phyloP scores from a whole-genome alignment of 2,329 filamentous ascomycete species.

The Corinectria fuckeliana region DNA sequence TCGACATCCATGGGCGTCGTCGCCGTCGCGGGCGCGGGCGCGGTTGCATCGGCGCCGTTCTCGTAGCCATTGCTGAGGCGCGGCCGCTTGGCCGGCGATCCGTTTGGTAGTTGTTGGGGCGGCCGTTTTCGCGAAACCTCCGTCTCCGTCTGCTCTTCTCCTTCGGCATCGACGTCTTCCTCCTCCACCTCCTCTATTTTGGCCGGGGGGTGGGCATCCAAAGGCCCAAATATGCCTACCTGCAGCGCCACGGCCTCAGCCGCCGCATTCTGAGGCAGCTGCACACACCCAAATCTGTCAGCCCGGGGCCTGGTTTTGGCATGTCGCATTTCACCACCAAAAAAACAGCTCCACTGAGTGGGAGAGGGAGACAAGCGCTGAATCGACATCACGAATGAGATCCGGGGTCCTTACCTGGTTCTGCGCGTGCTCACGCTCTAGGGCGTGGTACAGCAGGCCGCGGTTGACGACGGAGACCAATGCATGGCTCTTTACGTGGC shows the following conservation, averaged over 20 bases:
- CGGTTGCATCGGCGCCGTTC: constrained; percentile 55
- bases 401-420: constrained; percentile 52
- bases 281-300: constrained; percentile 41
- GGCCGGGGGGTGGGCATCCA: constrained; percentile 53
- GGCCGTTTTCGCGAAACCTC: constrained; percentile 59
- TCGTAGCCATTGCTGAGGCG: constrained; percentile 69
- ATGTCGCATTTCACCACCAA: constrained; percentile 26
- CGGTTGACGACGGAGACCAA: constrained; percentile 69
- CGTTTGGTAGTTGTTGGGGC: constrained; percentile 57
- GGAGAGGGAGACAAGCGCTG: constrained; percentile 16
- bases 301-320: constrained; percentile 32
- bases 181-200: constrained; percentile 45
- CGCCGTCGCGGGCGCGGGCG: constrained; percentile 47
- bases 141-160: constrained; percentile 48
- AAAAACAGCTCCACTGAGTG: constrained; percentile 21
- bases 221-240: constrained; percentile 64
- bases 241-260: constrained; percentile 55
- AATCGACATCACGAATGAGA: constrained; percentile 14
- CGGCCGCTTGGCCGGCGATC: constrained; percentile 64
- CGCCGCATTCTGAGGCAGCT: constrained; percentile 57
- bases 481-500: constrained; percentile 69
- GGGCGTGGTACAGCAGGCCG: constrained; percentile 65
- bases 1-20: constrained; percentile 68
- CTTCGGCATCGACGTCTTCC: constrained; percentile 46
- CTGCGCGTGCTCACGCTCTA: constrained; percentile 61